These are phyloP conservation scores for Cytospora piceae DNA, from an alignment of 2,329 filamentous ascomycete genomes.

Conservation along the genomic window DNA sequence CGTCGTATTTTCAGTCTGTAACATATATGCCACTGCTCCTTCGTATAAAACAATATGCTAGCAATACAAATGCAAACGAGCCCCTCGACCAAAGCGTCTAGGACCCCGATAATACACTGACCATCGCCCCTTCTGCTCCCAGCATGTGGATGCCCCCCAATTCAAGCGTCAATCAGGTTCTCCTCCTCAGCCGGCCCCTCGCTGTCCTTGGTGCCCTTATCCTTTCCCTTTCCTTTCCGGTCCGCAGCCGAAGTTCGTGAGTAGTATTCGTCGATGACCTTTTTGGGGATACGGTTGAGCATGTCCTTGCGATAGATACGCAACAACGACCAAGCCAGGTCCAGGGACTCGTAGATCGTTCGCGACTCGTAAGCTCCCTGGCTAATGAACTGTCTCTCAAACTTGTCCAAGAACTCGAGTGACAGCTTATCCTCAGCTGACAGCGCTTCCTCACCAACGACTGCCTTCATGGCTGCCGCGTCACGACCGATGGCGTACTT, in stretches of 20 bases:
- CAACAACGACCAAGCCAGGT: slow-evolving; percentile 94
- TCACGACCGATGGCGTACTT: slow-evolving; percentile 99
- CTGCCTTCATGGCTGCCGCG: slow-evolving; percentile 97
- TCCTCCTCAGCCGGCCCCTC: slow-evolving; percentile 38
- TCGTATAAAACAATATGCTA: slow-evolving; percentile 27
- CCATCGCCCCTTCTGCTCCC: not conserved
- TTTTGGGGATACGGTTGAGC: slow-evolving; percentile 90
- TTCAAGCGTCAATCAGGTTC: slow-evolving; percentile 44
- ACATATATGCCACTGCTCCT: slow-evolving; percentile 24
- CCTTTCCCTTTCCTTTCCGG: slow-evolving; percentile 65
- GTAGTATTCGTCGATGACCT: slow-evolving; percentile 83
- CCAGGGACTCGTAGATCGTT: slow-evolving; percentile 89
- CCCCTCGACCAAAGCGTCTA: slow-evolving; percentile 20
- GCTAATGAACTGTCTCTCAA: slow-evolving; percentile 91
- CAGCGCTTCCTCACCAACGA: slow-evolving; percentile 96
- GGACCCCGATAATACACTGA: slow-evolving; percentile 16
- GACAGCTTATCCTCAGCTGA: slow-evolving; percentile 97
- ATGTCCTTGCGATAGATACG: slow-evolving; percentile 98
- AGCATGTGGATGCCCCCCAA: not conserved
- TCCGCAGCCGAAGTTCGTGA: slow-evolving; percentile 64
- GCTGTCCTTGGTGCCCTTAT: slow-evolving; percentile 41
- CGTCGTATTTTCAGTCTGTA: slow-evolving; percentile 21
- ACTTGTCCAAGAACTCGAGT: slow-evolving; percentile 98
- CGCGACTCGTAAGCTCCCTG: slow-evolving; percentile 93
- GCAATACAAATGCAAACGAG: slow-evolving; percentile 29